These are phyloP conservation scores for Tuber melanosporum DNA, from an alignment of 495 filamentous ascomycete genomes.

Conservation along the genomic window DNA sequence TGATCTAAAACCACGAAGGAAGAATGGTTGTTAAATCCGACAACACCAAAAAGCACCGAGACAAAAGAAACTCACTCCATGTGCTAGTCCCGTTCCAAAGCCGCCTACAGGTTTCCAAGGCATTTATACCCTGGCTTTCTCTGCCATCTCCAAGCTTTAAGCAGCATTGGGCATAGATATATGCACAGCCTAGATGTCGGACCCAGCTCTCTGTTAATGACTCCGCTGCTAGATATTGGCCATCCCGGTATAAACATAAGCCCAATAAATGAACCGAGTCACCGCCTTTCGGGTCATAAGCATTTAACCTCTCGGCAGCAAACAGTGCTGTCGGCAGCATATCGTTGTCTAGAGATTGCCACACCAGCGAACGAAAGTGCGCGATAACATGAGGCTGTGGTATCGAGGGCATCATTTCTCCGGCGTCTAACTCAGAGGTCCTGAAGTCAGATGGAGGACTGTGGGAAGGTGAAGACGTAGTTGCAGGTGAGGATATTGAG, in stretches of 20 bases:
- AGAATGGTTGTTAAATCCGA: slow-evolving; percentile 8
- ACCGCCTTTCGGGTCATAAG: slow-evolving; percentile 67
- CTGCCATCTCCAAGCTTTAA: slow-evolving; percentile 59
- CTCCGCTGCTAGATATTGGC: slow-evolving; percentile 62
- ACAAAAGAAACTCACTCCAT: slow-evolving; percentile 47
- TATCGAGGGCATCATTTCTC: slow-evolving; percentile 42
- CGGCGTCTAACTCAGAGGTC: slow-evolving; percentile 25
- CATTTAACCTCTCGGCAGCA: slow-evolving; percentile 75
- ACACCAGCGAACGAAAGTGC: slow-evolving; percentile 76
- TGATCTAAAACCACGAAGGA: slow-evolving; percentile 49
- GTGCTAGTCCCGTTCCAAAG: slow-evolving; percentile 51
- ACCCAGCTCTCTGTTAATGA: slow-evolving; percentile 35
- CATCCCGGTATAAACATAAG: slow-evolving; percentile 73
- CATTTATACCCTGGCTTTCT: slow-evolving; percentile 69
- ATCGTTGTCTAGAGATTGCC: slow-evolving; percentile 90
- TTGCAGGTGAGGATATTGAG: slow-evolving; percentile 31
- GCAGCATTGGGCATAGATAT: slow-evolving; percentile 84
- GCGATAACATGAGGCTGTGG: slow-evolving; percentile 55
- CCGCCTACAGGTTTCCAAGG: slow-evolving; percentile 65
- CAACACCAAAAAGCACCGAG: slow-evolving; percentile 3
- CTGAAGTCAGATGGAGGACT: slow-evolving; percentile 4
- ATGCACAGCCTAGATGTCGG: slow-evolving; percentile 76
- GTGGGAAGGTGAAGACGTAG: slow-evolving; percentile 22
- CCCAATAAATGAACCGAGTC: slow-evolving; percentile 79
- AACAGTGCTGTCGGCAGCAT: slow-evolving; percentile 83